phyloP scores from a whole-genome alignment of 306 rosid genomes.

The Prunus kanzakura region DNA sequence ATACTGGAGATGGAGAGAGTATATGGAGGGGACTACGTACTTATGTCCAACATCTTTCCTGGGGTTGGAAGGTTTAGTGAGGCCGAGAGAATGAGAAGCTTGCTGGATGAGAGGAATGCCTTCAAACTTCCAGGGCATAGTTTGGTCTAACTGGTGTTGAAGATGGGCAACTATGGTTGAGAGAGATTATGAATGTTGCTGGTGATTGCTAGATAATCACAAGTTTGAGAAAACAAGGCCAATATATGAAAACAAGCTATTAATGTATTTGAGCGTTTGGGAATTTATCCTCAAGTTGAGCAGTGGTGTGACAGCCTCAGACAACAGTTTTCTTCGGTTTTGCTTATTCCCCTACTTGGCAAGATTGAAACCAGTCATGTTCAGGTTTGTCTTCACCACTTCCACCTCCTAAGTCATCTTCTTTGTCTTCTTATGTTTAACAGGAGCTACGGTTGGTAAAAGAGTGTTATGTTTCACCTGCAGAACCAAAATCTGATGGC shows the following conservation, averaged over 20 bases:
- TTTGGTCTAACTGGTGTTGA: no score
- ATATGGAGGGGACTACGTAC: conserved; percentile 79
- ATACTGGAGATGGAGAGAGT: conserved; percentile 51
- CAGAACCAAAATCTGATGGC: neutral
- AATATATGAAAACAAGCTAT: conserved; percentile 38
- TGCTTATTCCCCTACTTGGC: conserved; percentile 68
- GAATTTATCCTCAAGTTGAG: conserved; percentile 81
- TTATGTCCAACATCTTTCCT: conserved; percentile 71
- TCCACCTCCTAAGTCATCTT: neutral
- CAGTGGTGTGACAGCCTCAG: conserved; percentile 88
- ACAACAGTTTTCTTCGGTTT: conserved; percentile 77
- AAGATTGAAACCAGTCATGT: conserved; percentile 85
- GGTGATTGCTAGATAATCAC: no score
- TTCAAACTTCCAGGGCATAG: no score
- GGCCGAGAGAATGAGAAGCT: no score
- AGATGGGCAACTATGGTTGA: no score
- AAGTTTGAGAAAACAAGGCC: no score
- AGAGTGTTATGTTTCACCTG: conserved; percentile 1
- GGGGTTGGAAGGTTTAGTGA: conserved; percentile 58
- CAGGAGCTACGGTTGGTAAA: neutral
- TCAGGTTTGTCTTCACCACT: conserved; percentile 48
- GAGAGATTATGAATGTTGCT: no score
- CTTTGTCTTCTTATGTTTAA: conserved; percentile 3
- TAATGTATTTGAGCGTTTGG: conserved; percentile 58
- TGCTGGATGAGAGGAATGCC: no score